phyloP scores from a whole-genome alignment of 805 yeast species.

The Sugiyamaella lignohabitans region DNA sequence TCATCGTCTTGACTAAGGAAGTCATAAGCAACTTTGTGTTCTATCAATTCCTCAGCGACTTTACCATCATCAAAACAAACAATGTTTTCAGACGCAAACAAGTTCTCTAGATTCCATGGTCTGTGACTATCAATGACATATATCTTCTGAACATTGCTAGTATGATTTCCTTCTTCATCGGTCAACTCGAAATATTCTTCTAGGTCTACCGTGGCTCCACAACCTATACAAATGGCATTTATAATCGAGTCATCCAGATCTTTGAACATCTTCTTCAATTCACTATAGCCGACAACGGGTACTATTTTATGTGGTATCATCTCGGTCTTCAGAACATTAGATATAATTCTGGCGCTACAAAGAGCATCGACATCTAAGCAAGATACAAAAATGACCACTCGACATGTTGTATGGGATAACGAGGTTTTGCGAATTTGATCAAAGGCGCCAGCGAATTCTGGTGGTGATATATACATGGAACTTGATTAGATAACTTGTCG shows the following conservation, averaged over 20 bases:
- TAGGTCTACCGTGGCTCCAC: constrained; percentile 88
- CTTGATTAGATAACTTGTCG: no score
- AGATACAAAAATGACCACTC: constrained; percentile 78
- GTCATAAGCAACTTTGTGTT: constrained; percentile 58
- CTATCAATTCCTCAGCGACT: constrained; percentile 49
- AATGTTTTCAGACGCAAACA: constrained; percentile 75
- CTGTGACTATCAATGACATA: constrained; percentile 87
- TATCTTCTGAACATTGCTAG: constrained; percentile 47
- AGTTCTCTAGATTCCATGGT: constrained; percentile 93
- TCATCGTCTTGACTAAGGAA: constrained; percentile 32
- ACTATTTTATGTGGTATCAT: constrained; percentile 80
- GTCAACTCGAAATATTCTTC: constrained; percentile 45
- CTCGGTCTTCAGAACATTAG: constrained; percentile 66
- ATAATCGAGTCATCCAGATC: constrained; percentile 67
- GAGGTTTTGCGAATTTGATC: constrained; percentile 63
- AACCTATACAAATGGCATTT: constrained; percentile 76
- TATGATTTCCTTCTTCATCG: constrained; percentile 25
- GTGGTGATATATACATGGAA: constrained; percentile 68
- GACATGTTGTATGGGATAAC: constrained; percentile 87
- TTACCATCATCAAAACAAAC: constrained; percentile 82
- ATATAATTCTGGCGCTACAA: constrained; percentile 76
- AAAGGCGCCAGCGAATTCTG: constrained; percentile 61
- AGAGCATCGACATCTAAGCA: constrained; percentile 87
- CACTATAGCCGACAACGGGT: constrained; percentile 90
- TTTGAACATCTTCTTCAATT: constrained; percentile 53